Evolutionary conservation across 1,284 basidiomycete species (phyloP).

Genomic region (Thelephora terrestris): DNA sequence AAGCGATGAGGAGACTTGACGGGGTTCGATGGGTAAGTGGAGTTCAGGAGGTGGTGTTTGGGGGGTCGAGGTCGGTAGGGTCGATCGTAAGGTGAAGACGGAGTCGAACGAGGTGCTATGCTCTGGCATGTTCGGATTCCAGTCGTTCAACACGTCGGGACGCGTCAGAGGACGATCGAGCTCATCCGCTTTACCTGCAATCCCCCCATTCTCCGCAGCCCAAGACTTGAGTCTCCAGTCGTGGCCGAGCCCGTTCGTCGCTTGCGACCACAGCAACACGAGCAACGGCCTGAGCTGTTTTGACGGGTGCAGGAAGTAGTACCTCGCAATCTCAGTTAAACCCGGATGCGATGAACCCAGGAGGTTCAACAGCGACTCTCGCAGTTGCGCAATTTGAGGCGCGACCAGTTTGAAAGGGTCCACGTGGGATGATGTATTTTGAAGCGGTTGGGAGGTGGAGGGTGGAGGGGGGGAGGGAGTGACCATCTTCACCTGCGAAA

Average conservation of each 20-base stretch:
- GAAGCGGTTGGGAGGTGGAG: no score
- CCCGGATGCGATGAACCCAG: slow-evolving; percentile 86
- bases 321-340: slow-evolving; percentile 82
- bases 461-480: neutral
- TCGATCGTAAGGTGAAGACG: slow-evolving; percentile 34
- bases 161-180: slow-evolving; percentile 66
- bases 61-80: slow-evolving; percentile 28
- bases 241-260: slow-evolving; percentile 74
- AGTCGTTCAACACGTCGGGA: slow-evolving; percentile 74
- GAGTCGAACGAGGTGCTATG: slow-evolving; percentile 44
- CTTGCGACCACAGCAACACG: slow-evolving; percentile 84
- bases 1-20: slow-evolving; percentile 25
- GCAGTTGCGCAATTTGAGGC: slow-evolving; percentile 67
- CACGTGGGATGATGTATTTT: neutral
- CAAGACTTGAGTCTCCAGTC: slow-evolving; percentile 39
- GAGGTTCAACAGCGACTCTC: slow-evolving; percentile 67
- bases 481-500: neutral
- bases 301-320: slow-evolving; percentile 84
- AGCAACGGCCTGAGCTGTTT: slow-evolving; percentile 90
- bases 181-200: slow-evolving; percentile 33
- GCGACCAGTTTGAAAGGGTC: slow-evolving; percentile 67
- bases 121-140: slow-evolving; percentile 74
- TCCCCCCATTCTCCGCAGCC: slow-evolving; percentile 34
- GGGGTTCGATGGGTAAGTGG: slow-evolving; percentile 27
- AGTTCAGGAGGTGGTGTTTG: slow-evolving; percentile 31